Percentiles rank a stretch among this genome's conserved stretches.
Conservation (phyloP, 805 yeast genomes). For the Scheffersomyces spartinae region DNA sequence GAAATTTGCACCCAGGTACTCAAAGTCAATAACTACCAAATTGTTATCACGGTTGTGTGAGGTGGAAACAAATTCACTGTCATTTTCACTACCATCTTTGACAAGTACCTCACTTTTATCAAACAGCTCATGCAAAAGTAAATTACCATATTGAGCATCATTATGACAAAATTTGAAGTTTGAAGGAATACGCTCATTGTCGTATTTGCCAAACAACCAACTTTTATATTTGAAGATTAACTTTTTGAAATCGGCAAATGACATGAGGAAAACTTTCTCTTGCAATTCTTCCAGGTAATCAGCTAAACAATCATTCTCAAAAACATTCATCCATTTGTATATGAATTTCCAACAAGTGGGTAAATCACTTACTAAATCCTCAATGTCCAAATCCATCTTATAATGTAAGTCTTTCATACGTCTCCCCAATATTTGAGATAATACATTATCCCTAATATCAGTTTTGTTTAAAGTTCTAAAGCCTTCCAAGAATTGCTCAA, state of each 20-base stretch:
- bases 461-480: conserved; percentile 65
- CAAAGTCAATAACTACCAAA: conserved; percentile 91
- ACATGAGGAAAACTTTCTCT: conserved; percentile 29
- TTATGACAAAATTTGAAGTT: conserved; percentile 81
- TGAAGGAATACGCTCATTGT: conserved; percentile 27
- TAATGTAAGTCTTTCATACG: conserved; percentile 92
- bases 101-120: conserved; percentile 7
- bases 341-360: conserved; percentile 64
- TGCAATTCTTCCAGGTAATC: conserved; percentile 20
- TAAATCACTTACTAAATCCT: conserved; percentile 42
- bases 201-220: conserved; percentile 50
- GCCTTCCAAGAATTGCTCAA: conserved; percentile 84
- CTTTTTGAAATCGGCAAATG: conserved; percentile 39
- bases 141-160: conserved; percentile 93
- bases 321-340: conserved; percentile 53
- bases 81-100: conserved; percentile 18
- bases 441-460: conserved; percentile 64
- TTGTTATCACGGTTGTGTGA: conserved; percentile 29
- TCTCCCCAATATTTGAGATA: conserved; percentile 78
- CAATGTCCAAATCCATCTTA: conserved; percentile 53
- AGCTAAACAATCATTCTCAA: conserved; percentile 31
- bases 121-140: conserved; percentile 48
- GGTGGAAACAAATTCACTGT: conserved; percentile 17
- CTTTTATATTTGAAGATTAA: conserved; percentile 41
- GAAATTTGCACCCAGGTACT: conserved; percentile 83